These are phyloP conservation scores for Starmerella apis DNA, from an alignment of 805 yeast genomes.

Conservation along the genomic window DNA sequence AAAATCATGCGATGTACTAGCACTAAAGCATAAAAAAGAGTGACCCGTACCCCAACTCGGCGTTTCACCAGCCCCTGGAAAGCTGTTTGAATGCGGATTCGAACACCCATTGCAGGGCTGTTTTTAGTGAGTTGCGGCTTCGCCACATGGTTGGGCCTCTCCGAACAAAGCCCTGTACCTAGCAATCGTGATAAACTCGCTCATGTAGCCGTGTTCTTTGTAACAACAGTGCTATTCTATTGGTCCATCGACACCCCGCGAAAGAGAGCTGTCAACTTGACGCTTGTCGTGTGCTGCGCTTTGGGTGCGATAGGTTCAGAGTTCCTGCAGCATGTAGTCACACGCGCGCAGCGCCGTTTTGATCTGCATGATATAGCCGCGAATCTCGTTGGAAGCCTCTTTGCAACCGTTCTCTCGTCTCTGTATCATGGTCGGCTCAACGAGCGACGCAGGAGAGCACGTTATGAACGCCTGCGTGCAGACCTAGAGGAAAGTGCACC, in stretches of 20 bases:
- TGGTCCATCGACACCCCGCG: slow-evolving; percentile 36
- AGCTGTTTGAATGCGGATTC: slow-evolving; percentile 2
- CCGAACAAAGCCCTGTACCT: slow-evolving; percentile 32
- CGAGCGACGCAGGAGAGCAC: slow-evolving; percentile 28
- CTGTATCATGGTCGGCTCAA: slow-evolving; percentile 33
- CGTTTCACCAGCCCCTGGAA: slow-evolving; percentile 4
- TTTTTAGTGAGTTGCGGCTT: slow-evolving; percentile 19
- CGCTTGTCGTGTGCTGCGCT: slow-evolving; percentile 30
- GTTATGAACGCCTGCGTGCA: slow-evolving; percentile 28
- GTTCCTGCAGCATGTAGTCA: slow-evolving; percentile 30
- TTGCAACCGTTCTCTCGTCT: slow-evolving; percentile 29
- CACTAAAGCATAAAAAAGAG: not conserved
- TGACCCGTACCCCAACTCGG: slow-evolving; percentile 4
- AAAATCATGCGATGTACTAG: no score
- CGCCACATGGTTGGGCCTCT: slow-evolving; percentile 25
- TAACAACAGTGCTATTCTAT: slow-evolving; percentile 34
- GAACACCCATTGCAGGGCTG: slow-evolving; percentile 22
- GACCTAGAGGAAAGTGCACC: slow-evolving; percentile 15
- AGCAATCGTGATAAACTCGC: slow-evolving; percentile 30
- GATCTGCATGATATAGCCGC: slow-evolving; percentile 33
- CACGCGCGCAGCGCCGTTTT: slow-evolving; percentile 30
- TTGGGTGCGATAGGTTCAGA: slow-evolving; percentile 36
- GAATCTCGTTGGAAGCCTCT: slow-evolving; percentile 32
- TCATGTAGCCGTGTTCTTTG: slow-evolving; percentile 33
- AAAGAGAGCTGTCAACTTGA: slow-evolving; percentile 31